Percentiles rank a stretch among this genome's conserved stretches.
Conservation (phyloP, 2,329 filamentous ascomycete genomes). For the Hortaea werneckii region DNA sequence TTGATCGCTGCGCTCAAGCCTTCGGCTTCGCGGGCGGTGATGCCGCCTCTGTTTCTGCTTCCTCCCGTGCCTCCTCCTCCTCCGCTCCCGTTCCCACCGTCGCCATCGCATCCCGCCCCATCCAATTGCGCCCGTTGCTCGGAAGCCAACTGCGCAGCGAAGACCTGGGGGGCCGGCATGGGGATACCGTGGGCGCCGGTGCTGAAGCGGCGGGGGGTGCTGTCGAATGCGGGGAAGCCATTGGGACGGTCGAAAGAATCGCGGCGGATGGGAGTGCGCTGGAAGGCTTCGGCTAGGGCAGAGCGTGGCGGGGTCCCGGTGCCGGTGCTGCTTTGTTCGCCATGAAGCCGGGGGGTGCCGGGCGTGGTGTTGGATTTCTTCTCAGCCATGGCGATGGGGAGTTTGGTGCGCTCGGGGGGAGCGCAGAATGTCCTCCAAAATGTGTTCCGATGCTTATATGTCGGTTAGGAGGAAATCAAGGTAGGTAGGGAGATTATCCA, state of each 20-base stretch:
- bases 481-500: background rate
- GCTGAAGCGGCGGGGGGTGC: conserved; percentile 23
- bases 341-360: conserved; percentile 10
- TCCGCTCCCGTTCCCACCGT: background rate
- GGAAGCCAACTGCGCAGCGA: conserved; percentile 19
- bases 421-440: no score
- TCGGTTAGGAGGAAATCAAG: background rate
- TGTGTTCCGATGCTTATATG: background rate
- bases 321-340: background rate
- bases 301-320: background rate
- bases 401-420: background rate
- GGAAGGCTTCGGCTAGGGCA: conserved; percentile 21
- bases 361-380: conserved; percentile 6
- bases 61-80: no score
- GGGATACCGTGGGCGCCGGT: conserved; percentile 23
- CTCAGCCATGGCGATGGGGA: conserved; percentile 2
- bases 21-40: conserved; percentile 16
- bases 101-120: background rate
- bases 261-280: conserved; percentile 18
- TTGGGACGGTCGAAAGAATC: conserved; percentile 23
- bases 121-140: conserved; percentile 12
- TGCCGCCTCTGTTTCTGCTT: background rate
- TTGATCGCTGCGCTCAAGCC: conserved; percentile 16
- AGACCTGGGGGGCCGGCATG: conserved; percentile 22
- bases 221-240: conserved; percentile 18